Evolutionary conservation across 805 yeast species (phyloP), one percentile per base, ranked within the genome.

Genomic region (Saccharomycopsis selenospora): DNA sequence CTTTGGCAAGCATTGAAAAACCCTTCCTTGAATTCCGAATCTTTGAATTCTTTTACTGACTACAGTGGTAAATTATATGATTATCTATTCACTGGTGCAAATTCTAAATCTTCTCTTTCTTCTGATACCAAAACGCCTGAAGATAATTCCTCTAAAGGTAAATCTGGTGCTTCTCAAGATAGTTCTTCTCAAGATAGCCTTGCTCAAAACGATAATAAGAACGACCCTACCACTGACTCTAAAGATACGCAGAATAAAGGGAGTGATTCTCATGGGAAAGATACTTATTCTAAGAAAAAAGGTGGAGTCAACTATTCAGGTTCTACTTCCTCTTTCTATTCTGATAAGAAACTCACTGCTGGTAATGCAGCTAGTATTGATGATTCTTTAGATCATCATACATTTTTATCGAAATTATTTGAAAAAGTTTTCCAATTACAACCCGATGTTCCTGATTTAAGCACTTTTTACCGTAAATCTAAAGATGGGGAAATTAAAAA

Each of bases 1-100:
- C 20, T 50, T 11, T 50, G 53, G 53, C 30, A 27, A 45, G 48
- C 53, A 14, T 24, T 47, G 11, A 42, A 36, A 11, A 40, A 45
- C 7, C 38, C 38, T 27, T 40, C 49, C 23, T 14, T 23, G 7
- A 40, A 20, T 5, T 25, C 47, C 5, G 46, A 42, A 10, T 29
- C 47, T 13, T 10, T 33, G 17, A 10, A 10, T 20, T 33, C 38
- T 6, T 5, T 33, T 5, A 14, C 38, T 7, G 38, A 33, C 10
- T n/a, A 41, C 23, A 23, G 46, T 13, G 33, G 41, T 2, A 28
- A 28, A 24, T 13, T 50, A 3, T 50, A 50, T 36, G 53, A 50
- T 22, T 50, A 50, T 28, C 26, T 50, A 13, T 50, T 50, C 43
- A 40, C 40, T 7, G 45, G 26, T 14, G 46, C 46, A 17, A 43